Evolutionary conservation across 768 basidiomycete species (phyloP).

Genomic region (Auricularia sp.): DNA sequence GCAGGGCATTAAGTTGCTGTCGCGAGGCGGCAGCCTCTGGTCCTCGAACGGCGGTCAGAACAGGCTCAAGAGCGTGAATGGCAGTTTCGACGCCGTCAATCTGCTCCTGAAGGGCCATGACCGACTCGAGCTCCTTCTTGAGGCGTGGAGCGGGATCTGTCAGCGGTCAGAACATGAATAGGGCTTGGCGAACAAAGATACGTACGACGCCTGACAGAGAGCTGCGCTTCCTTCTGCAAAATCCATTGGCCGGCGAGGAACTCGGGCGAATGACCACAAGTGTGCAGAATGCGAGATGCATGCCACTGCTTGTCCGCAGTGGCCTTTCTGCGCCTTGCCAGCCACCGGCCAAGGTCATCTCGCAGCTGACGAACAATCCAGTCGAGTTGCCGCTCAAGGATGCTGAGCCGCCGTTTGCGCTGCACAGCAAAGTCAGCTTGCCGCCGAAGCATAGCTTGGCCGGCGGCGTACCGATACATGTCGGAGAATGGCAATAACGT

Average conservation of each 20-base stretch:
- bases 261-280: background rate
- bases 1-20: background rate
- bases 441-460: no score
- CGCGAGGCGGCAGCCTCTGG: background rate
- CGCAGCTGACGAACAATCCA: background rate
- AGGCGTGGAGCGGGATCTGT: no score
- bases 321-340: background rate
- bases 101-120: no score
- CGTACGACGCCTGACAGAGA: background rate
- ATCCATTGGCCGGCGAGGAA: background rate
- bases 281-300: background rate
- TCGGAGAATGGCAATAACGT: background rate
- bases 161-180: no score
- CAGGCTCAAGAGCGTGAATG: background rate
- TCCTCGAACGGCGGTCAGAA: background rate
- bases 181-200: background rate
- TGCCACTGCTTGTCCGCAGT: background rate
- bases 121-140: no score
- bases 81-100: background rate
- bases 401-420: background rate
- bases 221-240: background rate
- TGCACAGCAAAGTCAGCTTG: background rate
- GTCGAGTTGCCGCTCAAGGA: background rate
- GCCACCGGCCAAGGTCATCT: background rate
- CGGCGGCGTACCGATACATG: background rate